These are phyloP conservation scores for Cyberlindnera euphorbiiphila DNA, from an alignment of 805 yeast species.

Conservation along the genomic window DNA sequence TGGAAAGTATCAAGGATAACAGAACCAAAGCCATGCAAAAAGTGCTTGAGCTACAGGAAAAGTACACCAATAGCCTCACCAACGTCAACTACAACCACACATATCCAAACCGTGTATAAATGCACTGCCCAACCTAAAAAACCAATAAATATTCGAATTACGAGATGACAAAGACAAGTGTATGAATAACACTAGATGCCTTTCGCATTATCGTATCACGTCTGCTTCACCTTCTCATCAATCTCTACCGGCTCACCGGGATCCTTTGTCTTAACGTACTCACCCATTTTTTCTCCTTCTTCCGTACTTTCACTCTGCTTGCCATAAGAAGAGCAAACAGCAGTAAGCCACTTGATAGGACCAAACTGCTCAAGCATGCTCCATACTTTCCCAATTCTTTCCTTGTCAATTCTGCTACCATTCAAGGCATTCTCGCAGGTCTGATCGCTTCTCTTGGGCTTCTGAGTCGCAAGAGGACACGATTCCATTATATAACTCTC, in stretches of 20 bases:
- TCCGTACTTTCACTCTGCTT: neutral
- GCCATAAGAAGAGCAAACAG: neutral
- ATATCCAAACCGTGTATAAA: neutral
- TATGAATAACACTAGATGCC: neutral
- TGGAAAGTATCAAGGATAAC: neutral
- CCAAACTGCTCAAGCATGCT: constrained; percentile 15
- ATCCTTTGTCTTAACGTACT: neutral
- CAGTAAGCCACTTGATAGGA: constrained; percentile 9
- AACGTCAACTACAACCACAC: neutral
- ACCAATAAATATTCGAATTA: neutral
- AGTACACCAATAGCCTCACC: constrained; percentile 1
- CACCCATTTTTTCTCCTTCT: neutral
- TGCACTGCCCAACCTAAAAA: neutral
- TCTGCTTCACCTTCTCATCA: constrained; percentile 8
- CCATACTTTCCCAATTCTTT: constrained; percentile 14
- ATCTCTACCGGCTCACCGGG: neutral
- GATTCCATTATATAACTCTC: constrained; percentile 25
- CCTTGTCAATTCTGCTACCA: constrained; percentile 6
- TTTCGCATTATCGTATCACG: no score
- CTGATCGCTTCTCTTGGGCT: neutral
- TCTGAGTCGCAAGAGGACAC: constrained; percentile 1
- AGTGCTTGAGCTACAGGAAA: constrained; percentile 2
- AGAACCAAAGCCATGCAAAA: neutral
- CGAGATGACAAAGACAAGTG: neutral
- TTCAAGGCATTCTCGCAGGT: neutral